Percentiles rank a stretch among this genome's conserved stretches.
These are phyloP conservation scores for Lentinula aciculospora DNA, from an alignment of 768 basidiomycete species.

Conservation along the genomic window DNA sequence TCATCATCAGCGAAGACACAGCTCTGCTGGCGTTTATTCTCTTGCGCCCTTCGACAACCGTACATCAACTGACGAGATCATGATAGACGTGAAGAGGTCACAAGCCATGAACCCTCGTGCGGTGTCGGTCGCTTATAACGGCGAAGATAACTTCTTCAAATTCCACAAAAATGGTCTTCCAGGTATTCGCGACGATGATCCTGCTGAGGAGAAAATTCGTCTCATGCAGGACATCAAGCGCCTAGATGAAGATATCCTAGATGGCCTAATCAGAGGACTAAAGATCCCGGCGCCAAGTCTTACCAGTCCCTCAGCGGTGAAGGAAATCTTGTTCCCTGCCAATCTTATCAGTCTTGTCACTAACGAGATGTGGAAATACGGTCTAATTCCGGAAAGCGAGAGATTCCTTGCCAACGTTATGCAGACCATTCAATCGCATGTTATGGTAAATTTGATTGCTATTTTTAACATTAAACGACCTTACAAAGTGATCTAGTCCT, in stretches of 20 bases:
- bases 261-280: slow-evolving; percentile 83
- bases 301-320: slow-evolving; percentile 87
- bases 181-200: slow-evolving; percentile 77
- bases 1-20: slow-evolving; percentile 79
- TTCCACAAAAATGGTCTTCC: slow-evolving; percentile 61
- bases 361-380: slow-evolving; percentile 99
- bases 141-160: slow-evolving; percentile 68
- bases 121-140: slow-evolving; percentile 84
- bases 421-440: slow-evolving; percentile 95
- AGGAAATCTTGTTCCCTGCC: slow-evolving; percentile 98
- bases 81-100: slow-evolving; percentile 66
- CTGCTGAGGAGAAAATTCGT: slow-evolving; percentile 91
- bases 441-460: slow-evolving; percentile 71
- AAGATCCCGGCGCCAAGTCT: slow-evolving; percentile 91
- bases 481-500: slow-evolving; percentile 49
- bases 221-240: slow-evolving; percentile 87
- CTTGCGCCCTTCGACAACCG: slow-evolving; percentile 57
- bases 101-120: slow-evolving; percentile 75
- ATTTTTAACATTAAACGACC: background rate
- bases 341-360: slow-evolving; percentile 96
- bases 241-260: slow-evolving; percentile 89
- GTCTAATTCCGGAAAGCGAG: slow-evolving; percentile 94
- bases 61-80: slow-evolving; percentile 71
- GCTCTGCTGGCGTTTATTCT: slow-evolving; percentile 75
- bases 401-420: slow-evolving; percentile 98